Evolutionary conservation across 2,329 filamentous ascomycete species (phyloP).

Genomic region (Ophiostoma sp.): DNA sequence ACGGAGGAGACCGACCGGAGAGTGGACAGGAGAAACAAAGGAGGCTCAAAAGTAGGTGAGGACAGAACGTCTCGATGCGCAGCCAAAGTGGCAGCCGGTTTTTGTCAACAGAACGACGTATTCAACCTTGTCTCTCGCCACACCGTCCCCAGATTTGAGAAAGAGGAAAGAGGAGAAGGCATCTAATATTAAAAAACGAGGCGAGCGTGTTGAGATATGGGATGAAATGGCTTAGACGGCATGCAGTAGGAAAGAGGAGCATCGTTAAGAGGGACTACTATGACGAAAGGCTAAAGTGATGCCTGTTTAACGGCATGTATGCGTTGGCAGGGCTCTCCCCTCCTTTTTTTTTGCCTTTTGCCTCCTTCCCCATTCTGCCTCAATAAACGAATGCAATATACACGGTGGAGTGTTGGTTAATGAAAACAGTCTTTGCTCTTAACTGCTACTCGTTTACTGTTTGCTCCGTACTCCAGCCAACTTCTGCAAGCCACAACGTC

Average conservation of each 20-base stretch:
- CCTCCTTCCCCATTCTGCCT: neutral
- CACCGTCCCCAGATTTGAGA: neutral
- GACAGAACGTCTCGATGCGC: neutral
- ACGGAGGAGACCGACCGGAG: neutral
- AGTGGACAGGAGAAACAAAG: neutral
- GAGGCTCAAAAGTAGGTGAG: constrained; percentile 17
- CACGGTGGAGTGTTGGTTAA: neutral
- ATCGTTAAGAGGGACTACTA: neutral
- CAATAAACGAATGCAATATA: neutral
- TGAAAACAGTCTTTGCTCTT: neutral
- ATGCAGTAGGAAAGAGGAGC: neutral
- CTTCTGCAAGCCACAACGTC: neutral
- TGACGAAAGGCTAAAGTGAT: neutral
- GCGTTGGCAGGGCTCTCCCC: constrained; percentile 16
- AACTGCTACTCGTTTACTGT: neutral
- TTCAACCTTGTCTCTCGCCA: constrained; percentile 3
- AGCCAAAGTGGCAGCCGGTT: neutral
- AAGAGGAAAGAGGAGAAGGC: neutral
- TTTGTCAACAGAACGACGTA: neutral
- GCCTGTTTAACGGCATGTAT: neutral
- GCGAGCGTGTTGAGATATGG: neutral
- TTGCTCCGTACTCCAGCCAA: no score
- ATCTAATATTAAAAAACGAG: neutral
- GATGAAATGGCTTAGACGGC: neutral
- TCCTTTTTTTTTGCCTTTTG: neutral